Conservation (phyloP, 495 filamentous ascomycete species). For the Xylaria telfairii region DNA sequence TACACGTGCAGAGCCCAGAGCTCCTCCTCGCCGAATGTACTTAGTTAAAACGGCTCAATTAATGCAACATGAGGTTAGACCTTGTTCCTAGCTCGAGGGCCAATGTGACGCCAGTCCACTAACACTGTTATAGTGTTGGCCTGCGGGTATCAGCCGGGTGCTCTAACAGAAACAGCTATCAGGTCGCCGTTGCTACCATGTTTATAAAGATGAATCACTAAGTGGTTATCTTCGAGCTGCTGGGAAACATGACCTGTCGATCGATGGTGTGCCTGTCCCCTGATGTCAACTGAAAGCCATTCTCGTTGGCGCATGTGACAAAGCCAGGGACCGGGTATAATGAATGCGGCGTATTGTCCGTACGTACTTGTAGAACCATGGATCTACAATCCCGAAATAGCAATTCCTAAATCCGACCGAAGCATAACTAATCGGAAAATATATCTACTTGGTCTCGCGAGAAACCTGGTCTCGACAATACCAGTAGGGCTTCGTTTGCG, state of each 20-base stretch:
- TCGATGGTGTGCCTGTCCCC: too few relatives aligned
- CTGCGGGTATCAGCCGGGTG: neutral
- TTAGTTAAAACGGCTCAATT: neutral
- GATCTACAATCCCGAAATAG: constrained; percentile 6
- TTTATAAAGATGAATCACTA: constrained; percentile 11
- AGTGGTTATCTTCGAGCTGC: neutral
- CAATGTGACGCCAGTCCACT: neutral
- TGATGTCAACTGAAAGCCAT: neutral
- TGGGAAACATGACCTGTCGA: neutral
- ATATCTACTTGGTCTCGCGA: neutral
- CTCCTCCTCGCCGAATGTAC: neutral
- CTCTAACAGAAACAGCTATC: neutral
- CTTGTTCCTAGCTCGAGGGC: neutral
- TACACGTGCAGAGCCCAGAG: neutral
- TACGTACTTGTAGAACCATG: neutral
- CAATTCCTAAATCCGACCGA: constrained; percentile 7
- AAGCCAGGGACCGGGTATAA: neutral
- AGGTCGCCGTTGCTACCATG: constrained; percentile 3
- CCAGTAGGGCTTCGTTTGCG: constrained; percentile 6
- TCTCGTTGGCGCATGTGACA: neutral
- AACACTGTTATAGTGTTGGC: constrained; percentile 5
- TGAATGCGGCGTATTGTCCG: neutral
- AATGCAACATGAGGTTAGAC: constrained; percentile 10
- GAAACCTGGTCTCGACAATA: constrained; percentile 13
- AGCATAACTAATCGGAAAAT: constrained; percentile 12